phyloP scores from a whole-genome alignment of 2,329 filamentous ascomycete species.

The Xylariales sp. region DNA sequence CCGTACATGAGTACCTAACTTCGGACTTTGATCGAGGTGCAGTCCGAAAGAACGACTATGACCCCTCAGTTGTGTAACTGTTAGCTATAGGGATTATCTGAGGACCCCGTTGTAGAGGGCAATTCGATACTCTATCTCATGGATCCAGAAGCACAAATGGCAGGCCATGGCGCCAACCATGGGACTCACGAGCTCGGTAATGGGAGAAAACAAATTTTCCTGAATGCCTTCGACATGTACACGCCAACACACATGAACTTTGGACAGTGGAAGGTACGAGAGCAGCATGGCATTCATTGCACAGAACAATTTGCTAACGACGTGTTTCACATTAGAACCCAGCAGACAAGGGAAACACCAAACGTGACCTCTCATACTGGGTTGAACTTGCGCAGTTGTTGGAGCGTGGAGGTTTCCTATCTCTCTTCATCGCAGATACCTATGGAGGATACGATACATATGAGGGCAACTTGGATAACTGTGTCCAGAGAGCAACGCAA shows the following conservation, averaged over 20 bases:
- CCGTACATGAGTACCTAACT: too few relatives aligned
- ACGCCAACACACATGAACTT: conserved; percentile 60
- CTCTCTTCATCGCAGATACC: conserved; percentile 61
- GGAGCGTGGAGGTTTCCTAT: conserved; percentile 58
- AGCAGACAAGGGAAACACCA: conserved; percentile 54
- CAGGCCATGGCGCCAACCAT: neutral
- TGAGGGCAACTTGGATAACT: conserved; percentile 53
- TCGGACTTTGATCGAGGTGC: too few relatives aligned
- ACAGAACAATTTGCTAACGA: neutral
- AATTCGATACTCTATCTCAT: too few relatives aligned
- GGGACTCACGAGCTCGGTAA: neutral
- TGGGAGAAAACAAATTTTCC: conserved; percentile 50
- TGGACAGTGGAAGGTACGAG: conserved; percentile 59
- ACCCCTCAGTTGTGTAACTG: too few relatives aligned
- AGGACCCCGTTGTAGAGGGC: too few relatives aligned
- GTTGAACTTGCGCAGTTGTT: conserved; percentile 58
- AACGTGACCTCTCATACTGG: conserved; percentile 58
- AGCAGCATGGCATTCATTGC: neutral
- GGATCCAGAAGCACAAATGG: too few relatives aligned
- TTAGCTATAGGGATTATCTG: too few relatives aligned
- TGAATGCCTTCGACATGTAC: conserved; percentile 64
- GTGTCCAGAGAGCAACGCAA: conserved; percentile 57
- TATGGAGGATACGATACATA: conserved; percentile 62
- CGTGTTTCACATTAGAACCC: conserved; percentile 43
- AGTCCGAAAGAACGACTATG: too few relatives aligned